These are phyloP conservation scores for Phascolomyces articulosus DNA, from an alignment of 371 early-diverging fungal genomes.

Conservation along the genomic window DNA sequence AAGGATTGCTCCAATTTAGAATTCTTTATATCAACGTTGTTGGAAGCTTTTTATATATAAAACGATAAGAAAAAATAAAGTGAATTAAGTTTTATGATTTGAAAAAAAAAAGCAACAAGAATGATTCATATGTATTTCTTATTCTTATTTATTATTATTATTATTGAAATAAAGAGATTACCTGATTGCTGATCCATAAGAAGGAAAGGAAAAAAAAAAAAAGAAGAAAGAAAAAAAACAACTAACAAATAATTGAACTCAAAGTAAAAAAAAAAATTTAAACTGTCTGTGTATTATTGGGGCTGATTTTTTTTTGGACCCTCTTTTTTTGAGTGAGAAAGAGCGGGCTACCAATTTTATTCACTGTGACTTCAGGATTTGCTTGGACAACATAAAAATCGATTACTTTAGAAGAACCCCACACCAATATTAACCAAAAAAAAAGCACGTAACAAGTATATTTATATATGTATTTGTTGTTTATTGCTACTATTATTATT, in stretches of 20 bases:
- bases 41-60: conserved; percentile 6
- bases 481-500: too few species aligned
- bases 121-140: background rate
- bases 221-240: background rate
- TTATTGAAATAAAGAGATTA: too few species aligned
- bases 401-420: too few species aligned
- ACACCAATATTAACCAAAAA: too few species aligned
- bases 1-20: conserved; percentile 26
- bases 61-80: conserved; percentile 25
- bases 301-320: too few species aligned
- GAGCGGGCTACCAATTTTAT: too few species aligned
- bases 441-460: too few species aligned
- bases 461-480: too few species aligned
- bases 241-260: background rate
- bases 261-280: too few species aligned
- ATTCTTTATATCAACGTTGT: conserved; percentile 19
- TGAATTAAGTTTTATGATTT: conserved; percentile 22
- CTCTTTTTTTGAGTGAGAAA: too few species aligned
- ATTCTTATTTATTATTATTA: background rate
- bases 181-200: conserved; percentile 19
- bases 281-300: too few species aligned
- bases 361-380: background rate
- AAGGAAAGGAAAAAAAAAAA: conserved; percentile 1
- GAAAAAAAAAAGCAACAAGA: background rate
- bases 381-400: too few species aligned